Conservation (phyloP, 768 basidiomycete genomes). For the Nidularia pulvinata region DNA sequence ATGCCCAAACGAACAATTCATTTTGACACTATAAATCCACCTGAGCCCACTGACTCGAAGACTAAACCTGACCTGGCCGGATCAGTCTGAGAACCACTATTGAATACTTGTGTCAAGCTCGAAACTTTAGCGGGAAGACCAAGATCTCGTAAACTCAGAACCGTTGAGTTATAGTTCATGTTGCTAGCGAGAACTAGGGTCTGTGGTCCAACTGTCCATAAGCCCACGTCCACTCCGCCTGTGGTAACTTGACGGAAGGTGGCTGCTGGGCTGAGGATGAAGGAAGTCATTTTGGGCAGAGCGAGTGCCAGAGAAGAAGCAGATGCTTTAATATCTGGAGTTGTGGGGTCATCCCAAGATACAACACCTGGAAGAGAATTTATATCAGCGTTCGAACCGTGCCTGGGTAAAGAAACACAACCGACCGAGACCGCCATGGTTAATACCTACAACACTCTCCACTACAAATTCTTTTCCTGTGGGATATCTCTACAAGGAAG, state of each 20-base stretch:
- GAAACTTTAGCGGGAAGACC: slow-evolving; percentile 13
- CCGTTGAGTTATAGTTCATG: slow-evolving; percentile 36
- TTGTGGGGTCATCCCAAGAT: slow-evolving; percentile 56
- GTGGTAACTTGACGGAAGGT: slow-evolving; percentile 36
- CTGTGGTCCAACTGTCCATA: slow-evolving; percentile 40
- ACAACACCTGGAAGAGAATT: slow-evolving; percentile 30
- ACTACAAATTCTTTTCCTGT: slow-evolving; percentile 73
- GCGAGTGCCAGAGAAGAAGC: slow-evolving; percentile 48
- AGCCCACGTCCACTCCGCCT: slow-evolving; percentile 44
- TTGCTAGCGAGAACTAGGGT: slow-evolving; percentile 54
- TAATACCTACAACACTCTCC: slow-evolving; percentile 64
- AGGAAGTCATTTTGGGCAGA: slow-evolving; percentile 41
- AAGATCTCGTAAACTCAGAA: slow-evolving; percentile 26
- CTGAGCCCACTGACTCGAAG: slow-evolving; percentile 38
- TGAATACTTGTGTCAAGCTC: slow-evolving; percentile 24
- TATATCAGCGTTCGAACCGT: not conserved
- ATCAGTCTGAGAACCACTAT: slow-evolving; percentile 28
- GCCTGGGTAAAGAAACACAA: not conserved
- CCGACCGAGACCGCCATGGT: slow-evolving; percentile 64
- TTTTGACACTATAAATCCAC: slow-evolving; percentile 30
- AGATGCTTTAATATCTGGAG: slow-evolving; percentile 49
- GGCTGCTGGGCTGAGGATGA: slow-evolving; percentile 40
- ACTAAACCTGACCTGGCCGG: slow-evolving; percentile 19
- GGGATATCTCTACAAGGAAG: slow-evolving; percentile 39
- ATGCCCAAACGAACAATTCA: slow-evolving; percentile 3